Conservation (phyloP, 2,329 filamentous ascomycete genomes). For the Xenoacremonium recifei region DNA sequence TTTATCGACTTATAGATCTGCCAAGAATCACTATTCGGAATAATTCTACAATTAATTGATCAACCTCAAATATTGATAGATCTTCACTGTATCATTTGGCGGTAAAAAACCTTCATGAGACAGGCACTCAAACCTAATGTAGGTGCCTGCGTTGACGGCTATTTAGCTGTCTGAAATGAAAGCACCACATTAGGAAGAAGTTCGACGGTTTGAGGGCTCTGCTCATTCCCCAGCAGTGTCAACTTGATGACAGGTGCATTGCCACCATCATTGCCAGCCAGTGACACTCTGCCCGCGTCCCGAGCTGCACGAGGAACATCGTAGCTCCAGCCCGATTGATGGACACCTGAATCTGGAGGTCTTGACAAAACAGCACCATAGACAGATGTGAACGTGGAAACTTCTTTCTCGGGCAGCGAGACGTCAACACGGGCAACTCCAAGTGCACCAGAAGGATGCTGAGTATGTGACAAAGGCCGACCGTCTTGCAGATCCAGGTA, state of each 20-base stretch:
- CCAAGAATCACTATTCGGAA: no score
- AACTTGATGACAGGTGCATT: conserved; percentile 17
- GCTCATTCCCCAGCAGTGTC: conserved; percentile 19
- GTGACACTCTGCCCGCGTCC: conserved; percentile 16
- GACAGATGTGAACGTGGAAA: conserved; percentile 15
- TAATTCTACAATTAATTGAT: no score
- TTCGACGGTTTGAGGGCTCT: conserved; percentile 21
- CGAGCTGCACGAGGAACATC: conserved; percentile 14
- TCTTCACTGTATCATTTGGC: no score
- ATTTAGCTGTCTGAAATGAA: no score
- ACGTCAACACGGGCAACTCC: conserved; percentile 49
- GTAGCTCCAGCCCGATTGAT: conserved; percentile 14
- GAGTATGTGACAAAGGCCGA: conserved; percentile 19
- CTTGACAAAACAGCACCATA: conserved; percentile 30
- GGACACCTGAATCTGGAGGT: background rate
- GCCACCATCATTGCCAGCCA: conserved; percentile 2
- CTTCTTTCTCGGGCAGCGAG: conserved; percentile 25
- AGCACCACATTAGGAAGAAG: conserved; percentile 21
- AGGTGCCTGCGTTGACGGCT: no score
- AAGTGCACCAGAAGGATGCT: conserved; percentile 50
- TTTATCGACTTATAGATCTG: no score
- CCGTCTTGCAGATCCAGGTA: conserved; percentile 20
- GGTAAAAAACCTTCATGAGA: no score
- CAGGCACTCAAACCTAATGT: no score
- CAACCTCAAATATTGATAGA: no score